These are phyloP conservation scores for Phytophthora podocarpi DNA, from an alignment of 352 stramenopile genomes.

Conservation along the genomic window DNA sequence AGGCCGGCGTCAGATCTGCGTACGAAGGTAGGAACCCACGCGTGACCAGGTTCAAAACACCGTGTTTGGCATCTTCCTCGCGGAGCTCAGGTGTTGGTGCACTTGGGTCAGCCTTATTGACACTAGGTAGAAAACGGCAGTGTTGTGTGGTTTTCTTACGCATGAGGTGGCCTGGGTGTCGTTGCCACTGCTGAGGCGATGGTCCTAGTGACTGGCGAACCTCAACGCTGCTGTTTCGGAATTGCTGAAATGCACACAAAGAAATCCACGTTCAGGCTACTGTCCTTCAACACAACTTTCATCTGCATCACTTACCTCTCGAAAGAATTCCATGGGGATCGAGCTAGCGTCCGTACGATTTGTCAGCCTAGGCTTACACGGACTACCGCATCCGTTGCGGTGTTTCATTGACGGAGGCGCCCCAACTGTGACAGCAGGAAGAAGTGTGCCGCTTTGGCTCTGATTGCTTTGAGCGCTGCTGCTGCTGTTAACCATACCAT, in stretches of 20 bases:
- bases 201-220: slow-evolving; percentile 27
- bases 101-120: slow-evolving; percentile 70
- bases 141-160: slow-evolving; percentile 66
- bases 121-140: slow-evolving; percentile 65
- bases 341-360: slow-evolving; percentile 22
- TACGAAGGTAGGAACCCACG: slow-evolving; percentile 68
- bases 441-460: slow-evolving; percentile 18
- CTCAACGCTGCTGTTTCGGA: slow-evolving; percentile 46
- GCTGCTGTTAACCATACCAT: slow-evolving; percentile 65
- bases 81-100: slow-evolving; percentile 56
- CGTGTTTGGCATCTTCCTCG: slow-evolving; percentile 62
- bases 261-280: background rate
- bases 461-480: slow-evolving; percentile 29
- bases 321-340: slow-evolving; percentile 58
- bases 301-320: slow-evolving; percentile 32
- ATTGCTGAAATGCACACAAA: slow-evolving; percentile 32
- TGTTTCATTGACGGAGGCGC: slow-evolving; percentile 13
- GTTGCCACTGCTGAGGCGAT: slow-evolving; percentile 28
- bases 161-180: slow-evolving; percentile 38
- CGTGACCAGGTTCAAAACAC: slow-evolving; percentile 73
- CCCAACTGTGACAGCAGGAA: slow-evolving; percentile 30
- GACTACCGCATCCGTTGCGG: slow-evolving; percentile 9
- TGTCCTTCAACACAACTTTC: background rate
- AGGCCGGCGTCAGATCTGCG: slow-evolving; percentile 70
- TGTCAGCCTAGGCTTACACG: slow-evolving; percentile 9